Conservation (phyloP, 345 rosid genomes). For the Salix viminalis region DNA sequence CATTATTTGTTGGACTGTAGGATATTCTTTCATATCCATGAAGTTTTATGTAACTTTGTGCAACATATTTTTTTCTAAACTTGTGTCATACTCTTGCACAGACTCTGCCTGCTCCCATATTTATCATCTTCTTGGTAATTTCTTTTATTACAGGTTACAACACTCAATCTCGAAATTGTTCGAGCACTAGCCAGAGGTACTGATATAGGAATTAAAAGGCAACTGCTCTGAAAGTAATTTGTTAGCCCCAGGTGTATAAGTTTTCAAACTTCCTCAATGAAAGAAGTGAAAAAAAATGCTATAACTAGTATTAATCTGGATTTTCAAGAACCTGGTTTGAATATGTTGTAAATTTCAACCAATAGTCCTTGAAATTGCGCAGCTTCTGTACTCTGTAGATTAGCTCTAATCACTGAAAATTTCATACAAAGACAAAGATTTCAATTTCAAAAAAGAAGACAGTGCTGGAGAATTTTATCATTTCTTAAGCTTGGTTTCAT, state of each 20-base stretch:
- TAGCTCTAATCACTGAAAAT: no score
- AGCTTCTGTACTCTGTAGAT: no score
- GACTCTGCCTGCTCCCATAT: background rate
- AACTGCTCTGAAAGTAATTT: background rate
- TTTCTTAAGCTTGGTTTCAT: background rate
- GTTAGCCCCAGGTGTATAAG: background rate
- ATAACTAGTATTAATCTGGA: no score
- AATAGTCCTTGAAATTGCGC: no score
- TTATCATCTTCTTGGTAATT: conserved; percentile 5
- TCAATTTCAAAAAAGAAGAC: no score
- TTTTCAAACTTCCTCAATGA: no score
- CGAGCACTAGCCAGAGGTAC: conserved; percentile 88
- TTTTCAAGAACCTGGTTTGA: no score
- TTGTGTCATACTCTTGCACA: background rate
- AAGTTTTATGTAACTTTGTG: background rate
- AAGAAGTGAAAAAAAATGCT: no score
- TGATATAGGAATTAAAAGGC: conserved; percentile 7
- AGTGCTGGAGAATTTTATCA: background rate
- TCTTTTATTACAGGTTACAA: conserved; percentile 54
- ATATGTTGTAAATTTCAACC: no score
- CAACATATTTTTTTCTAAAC: background rate
- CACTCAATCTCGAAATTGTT: conserved; percentile 84
- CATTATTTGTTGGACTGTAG: background rate
- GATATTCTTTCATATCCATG: background rate
- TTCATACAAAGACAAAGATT: no score